phyloP scores from a whole-genome alignment of 768 basidiomycete genomes.

The Mycena galopus region DNA sequence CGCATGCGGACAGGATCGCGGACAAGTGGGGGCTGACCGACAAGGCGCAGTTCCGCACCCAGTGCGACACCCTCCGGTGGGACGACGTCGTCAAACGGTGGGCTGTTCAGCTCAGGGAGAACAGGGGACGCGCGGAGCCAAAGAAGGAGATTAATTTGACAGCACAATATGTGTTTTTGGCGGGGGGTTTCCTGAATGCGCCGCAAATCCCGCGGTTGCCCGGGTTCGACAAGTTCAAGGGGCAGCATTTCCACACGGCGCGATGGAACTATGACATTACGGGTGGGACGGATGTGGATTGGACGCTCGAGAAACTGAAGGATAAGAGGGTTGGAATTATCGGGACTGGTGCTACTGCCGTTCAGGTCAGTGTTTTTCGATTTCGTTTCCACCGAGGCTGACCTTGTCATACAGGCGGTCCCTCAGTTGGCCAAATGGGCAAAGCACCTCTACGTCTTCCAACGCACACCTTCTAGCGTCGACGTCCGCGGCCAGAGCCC shows the following conservation, averaged over 20 bases:
- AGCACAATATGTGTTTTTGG: slow-evolving; percentile 15
- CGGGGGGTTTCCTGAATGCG: slow-evolving; percentile 1
- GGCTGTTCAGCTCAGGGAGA: slow-evolving; percentile 5
- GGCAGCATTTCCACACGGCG: slow-evolving; percentile 31
- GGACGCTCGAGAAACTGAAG: slow-evolving; percentile 23
- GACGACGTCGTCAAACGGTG: slow-evolving; percentile 16
- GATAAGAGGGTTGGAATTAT: slow-evolving; percentile 34
- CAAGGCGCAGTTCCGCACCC: slow-evolving; percentile 31
- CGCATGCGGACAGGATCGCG: slow-evolving; percentile 35
- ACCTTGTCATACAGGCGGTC: slow-evolving; percentile 33
- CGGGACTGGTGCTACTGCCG: slow-evolving; percentile 38
- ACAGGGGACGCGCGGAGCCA: slow-evolving; percentile 6
- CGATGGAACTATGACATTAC: slow-evolving; percentile 34
- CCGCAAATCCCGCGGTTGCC: slow-evolving; percentile 30
- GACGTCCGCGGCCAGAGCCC: slow-evolving; percentile 33
- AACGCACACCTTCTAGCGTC: slow-evolving; percentile 35
- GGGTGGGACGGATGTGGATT: slow-evolving; percentile 10
- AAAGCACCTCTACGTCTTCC: slow-evolving; percentile 35
- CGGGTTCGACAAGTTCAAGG: slow-evolving; percentile 19
- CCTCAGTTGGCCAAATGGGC: slow-evolving; percentile 34
- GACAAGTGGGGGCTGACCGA: slow-evolving; percentile 29
- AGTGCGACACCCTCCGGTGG: background rate
- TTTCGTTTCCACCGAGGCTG: too few relatives aligned
- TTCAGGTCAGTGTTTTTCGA: too few relatives aligned
- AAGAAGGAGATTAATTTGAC: background rate